phyloP scores from a whole-genome alignment of 768 basidiomycete genomes.

The Dioszegia crocea region DNA sequence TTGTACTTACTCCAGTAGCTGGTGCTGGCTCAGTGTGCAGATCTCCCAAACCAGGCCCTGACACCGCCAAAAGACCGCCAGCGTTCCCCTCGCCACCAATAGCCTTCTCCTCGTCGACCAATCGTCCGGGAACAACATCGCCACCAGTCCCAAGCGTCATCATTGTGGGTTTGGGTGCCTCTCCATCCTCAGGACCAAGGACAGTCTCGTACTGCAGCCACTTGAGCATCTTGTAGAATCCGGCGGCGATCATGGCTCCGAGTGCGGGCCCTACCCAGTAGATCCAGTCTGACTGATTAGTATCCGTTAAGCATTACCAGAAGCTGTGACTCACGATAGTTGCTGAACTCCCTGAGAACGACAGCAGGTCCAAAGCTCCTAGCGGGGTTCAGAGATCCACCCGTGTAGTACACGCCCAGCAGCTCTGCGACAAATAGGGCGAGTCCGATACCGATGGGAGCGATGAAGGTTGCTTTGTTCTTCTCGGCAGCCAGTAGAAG shows the following conservation, averaged over 20 bases:
- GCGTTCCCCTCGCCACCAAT: background rate
- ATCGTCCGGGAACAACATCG: background rate
- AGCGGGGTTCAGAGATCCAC: conserved; percentile 48
- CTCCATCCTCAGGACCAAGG: conserved; percentile 38
- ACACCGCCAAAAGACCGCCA: conserved; percentile 30
- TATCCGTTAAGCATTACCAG: background rate
- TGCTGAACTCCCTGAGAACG: conserved; percentile 32
- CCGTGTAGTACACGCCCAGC: conserved; percentile 48
- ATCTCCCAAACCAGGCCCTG: conserved; percentile 46
- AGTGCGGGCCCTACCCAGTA: conserved; percentile 46
- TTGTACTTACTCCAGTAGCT: conserved; percentile 14
- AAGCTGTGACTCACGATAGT: conserved; percentile 17
- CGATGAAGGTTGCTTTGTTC: conserved; percentile 52
- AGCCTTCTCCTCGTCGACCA: conserved; percentile 21
- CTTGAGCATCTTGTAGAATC: conserved; percentile 49
- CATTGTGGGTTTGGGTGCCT: background rate
- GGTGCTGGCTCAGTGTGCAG: conserved; percentile 35
- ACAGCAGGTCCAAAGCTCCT: conserved; percentile 45
- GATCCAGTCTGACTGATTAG: conserved; percentile 48
- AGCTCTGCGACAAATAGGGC: conserved; percentile 48
- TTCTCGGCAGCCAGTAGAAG: conserved; percentile 49
- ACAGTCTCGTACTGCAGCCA: conserved; percentile 49
- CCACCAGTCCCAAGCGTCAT: background rate
- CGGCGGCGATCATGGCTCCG: conserved; percentile 45
- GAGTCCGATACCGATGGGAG: conserved; percentile 53